Conservation (phyloP, 495 filamentous ascomycete genomes). For the Penicillium desertorum region DNA sequence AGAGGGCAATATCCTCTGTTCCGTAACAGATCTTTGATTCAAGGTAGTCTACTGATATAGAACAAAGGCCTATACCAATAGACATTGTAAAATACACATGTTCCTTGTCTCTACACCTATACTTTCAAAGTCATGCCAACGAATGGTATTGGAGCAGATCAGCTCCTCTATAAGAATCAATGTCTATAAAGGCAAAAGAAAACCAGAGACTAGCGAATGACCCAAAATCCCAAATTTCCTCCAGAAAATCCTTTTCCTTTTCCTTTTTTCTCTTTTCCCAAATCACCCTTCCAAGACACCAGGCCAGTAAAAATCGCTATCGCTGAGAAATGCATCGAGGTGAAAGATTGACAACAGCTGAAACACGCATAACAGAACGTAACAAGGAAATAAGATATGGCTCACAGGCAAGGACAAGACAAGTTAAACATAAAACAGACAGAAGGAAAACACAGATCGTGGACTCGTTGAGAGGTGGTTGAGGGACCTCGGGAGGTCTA, state of each 20-base stretch:
- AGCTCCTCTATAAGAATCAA: constrained; percentile 12
- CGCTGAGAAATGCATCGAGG: constrained; percentile 47
- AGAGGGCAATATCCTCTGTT: too few species aligned
- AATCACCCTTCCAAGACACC: constrained; percentile 28
- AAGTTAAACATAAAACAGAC: constrained; percentile 11
- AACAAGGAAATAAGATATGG: constrained; percentile 5
- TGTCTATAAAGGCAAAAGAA: constrained; percentile 19
- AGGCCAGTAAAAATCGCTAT: constrained; percentile 23
- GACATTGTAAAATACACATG: background rate
- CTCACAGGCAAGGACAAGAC: constrained; percentile 16
- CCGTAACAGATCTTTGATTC: too few species aligned
- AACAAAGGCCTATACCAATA: background rate
- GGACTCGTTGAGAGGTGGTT: constrained; percentile 20
- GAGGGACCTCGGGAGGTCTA: constrained; percentile 10
- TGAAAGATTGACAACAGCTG: constrained; percentile 25
- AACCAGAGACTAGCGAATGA: constrained; percentile 25
- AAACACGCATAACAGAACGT: constrained; percentile 1
- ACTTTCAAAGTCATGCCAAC: background rate
- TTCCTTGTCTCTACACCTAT: background rate
- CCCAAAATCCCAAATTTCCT: constrained; percentile 14
- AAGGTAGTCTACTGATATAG: background rate
- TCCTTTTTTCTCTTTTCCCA: constrained; percentile 25
- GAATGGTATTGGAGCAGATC: constrained; percentile 7
- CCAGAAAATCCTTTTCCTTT: constrained; percentile 22
- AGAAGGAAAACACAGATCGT: constrained; percentile 17